A percentile compares a stretch with the other conserved stretches of the same genome.
Conservation (phyloP, 129 eudicot species). For the Daucus carota region DH1_v3.0 NC_030382.2:42937001-42937500, state of each 20-base stretch:
- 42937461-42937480: background rate
- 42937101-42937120: conserved; percentile 62
- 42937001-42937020: conserved; percentile 75
- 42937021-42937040: conserved; percentile 65
- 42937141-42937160: conserved; percentile 68
- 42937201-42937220: conserved; percentile 75
- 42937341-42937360: background rate
- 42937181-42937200: conserved; percentile 61
- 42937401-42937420: background rate
- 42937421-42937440: background rate
- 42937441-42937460: background rate
- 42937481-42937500: background rate
- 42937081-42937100: conserved; percentile 88
- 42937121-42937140: conserved; percentile 54
- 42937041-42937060: conserved; percentile 41
- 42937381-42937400: background rate
- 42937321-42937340: background rate
- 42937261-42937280: background rate
- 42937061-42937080: conserved; percentile 65
- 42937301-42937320: background rate
- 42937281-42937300: background rate
- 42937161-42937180: conserved; percentile 64
- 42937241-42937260: background rate
- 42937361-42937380: background rate
- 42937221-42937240: background rate